Evolutionary conservation across 768 basidiomycete species (phyloP).

Genomic region (Termitomyces sp.): DNA sequence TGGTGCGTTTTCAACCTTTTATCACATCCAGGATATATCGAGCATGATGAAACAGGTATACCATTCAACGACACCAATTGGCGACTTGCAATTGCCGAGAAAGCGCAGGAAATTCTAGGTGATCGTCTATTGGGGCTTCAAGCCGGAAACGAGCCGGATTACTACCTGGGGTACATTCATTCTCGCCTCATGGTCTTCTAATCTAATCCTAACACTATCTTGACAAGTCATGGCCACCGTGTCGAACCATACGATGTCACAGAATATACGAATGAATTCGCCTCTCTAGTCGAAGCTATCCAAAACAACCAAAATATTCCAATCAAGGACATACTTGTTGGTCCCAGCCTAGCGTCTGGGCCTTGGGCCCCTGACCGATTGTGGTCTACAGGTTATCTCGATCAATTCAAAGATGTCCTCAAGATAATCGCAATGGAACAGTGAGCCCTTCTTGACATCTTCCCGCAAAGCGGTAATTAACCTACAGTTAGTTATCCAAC

Average conservation of each 20-base stretch:
- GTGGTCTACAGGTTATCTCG: slow-evolving; percentile 49
- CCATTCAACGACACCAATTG: slow-evolving; percentile 69
- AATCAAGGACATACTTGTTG: slow-evolving; percentile 46
- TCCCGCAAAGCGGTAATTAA: neutral
- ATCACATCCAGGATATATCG: neutral
- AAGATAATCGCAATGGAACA: slow-evolving; percentile 51
- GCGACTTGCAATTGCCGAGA: slow-evolving; percentile 51
- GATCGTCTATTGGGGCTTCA: slow-evolving; percentile 61
- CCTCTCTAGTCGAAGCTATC: slow-evolving; percentile 34
- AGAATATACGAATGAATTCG: slow-evolving; percentile 51
- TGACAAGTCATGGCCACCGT: slow-evolving; percentile 20
- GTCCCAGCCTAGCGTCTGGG: slow-evolving; percentile 56
- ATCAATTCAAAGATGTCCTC: slow-evolving; percentile 36
- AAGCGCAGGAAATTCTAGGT: slow-evolving; percentile 61
- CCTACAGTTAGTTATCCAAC: slow-evolving; percentile 40
- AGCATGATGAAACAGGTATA: slow-evolving; percentile 26
- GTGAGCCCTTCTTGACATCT: slow-evolving; percentile 25
- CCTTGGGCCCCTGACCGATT: slow-evolving; percentile 45
- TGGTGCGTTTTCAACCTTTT: slow-evolving; percentile 26
- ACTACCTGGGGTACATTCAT: slow-evolving; percentile 42
- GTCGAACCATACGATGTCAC: slow-evolving; percentile 21
- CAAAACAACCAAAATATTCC: slow-evolving; percentile 29
- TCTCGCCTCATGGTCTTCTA: neutral
- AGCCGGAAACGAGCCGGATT: slow-evolving; percentile 77
- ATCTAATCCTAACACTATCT: neutral